Conservation (phyloP, 129 eudicot species). For the Gnaphalium uliginosum region DNA sequence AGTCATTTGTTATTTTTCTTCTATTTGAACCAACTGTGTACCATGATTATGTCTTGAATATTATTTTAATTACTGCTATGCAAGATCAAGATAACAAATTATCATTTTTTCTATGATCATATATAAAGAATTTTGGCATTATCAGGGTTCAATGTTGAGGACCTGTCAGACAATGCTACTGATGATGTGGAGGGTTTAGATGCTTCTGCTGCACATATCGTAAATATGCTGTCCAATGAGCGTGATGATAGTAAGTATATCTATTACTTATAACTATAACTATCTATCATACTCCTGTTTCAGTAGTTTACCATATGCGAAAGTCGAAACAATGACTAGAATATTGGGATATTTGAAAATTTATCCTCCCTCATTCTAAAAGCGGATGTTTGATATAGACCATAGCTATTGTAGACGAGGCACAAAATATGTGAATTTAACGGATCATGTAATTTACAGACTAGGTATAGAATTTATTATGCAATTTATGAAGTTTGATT, state of each 20-base stretch:
- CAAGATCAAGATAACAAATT: neutral
- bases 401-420: neutral
- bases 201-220: slow-evolving; percentile 56
- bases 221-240: slow-evolving; percentile 47
- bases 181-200: slow-evolving; percentile 60
- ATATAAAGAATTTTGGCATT: slow-evolving; percentile 2
- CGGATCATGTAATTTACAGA: neutral
- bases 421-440: neutral
- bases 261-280: slow-evolving; percentile 4
- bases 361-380: neutral
- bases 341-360: neutral
- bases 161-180: slow-evolving; percentile 42
- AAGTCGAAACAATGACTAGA: slow-evolving; percentile 2
- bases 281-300: neutral
- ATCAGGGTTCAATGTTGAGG: slow-evolving; percentile 59
- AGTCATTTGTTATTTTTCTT: slow-evolving; percentile 21
- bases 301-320: neutral
- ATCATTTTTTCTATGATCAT: neutral
- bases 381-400: neutral
- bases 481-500: neutral
- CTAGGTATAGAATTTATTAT: neutral
- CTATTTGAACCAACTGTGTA: neutral
- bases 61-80: neutral
- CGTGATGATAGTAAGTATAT: slow-evolving; percentile 49
- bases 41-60: neutral